These are phyloP conservation scores for Ananas comosus DNA, from an alignment of 176 grass and related monocot species.

Conservation along the genomic window DNA sequence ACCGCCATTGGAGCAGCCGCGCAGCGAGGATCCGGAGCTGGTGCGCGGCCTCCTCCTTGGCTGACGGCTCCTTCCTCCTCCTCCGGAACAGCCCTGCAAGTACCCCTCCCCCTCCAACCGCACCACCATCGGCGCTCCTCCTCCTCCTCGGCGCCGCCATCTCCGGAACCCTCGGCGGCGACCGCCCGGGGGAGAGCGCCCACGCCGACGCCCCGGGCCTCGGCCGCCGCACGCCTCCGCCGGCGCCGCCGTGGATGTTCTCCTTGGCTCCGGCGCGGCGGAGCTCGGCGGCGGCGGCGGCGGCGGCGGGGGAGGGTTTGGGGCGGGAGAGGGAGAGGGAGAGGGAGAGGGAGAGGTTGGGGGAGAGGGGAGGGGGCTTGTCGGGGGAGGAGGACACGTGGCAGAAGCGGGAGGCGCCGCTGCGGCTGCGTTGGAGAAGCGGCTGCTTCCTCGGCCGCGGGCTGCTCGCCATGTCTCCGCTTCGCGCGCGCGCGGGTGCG, in stretches of 20 bases:
- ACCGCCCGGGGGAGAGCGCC: constrained; percentile 25
- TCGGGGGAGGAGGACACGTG: constrained; percentile 7
- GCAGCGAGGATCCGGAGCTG: constrained; percentile 31
- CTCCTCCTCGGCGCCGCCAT: constrained; percentile 15
- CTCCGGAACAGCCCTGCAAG: constrained; percentile 31
- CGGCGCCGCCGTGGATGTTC: constrained; percentile 20
- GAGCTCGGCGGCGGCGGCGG: too few relatives aligned
- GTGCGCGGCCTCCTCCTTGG: constrained; percentile 57
- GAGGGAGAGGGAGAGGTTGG: constrained; percentile 35
- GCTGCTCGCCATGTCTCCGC: constrained; percentile 25
- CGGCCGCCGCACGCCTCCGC: constrained; percentile 30
- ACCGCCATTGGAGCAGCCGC: constrained; percentile 75
- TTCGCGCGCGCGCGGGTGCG: not conserved
- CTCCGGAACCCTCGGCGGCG: constrained; percentile 2
- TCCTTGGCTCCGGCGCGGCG: constrained; percentile 12
- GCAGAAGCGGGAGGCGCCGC: constrained; percentile 23
- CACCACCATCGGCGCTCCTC: constrained; percentile 24
- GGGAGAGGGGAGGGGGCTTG: constrained; percentile 27
- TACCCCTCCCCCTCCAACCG: constrained; percentile 4
- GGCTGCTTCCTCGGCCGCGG: constrained; percentile 9
- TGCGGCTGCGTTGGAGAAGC: constrained; percentile 4
- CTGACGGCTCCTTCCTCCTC: constrained; percentile 36
- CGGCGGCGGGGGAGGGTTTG: not conserved
- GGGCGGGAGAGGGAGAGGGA: constrained; percentile 26
- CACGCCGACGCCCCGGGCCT: constrained; percentile 6